Evolutionary conservation across 306 rosid species (phyloP).

Genomic region (Sicyos edulis): DNA sequence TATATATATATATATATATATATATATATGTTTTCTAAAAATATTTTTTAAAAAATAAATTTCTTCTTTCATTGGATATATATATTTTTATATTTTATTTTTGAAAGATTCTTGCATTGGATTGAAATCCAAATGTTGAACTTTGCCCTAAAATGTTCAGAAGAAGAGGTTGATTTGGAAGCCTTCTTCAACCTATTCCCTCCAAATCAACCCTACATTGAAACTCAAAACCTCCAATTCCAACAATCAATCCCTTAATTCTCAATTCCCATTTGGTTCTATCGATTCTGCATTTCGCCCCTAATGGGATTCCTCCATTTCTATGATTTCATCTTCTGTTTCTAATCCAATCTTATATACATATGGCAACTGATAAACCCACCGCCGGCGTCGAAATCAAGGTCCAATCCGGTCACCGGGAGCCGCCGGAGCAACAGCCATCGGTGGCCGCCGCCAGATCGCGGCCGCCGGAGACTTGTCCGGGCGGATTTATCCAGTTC

Average conservation of each 20-base stretch:
- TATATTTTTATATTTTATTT: too few species aligned
- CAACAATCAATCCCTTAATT: background rate
- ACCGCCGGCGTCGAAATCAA: slow-evolving; percentile 13
- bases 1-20: too few species aligned
- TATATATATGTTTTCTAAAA: too few species aligned
- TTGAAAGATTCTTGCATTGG: background rate
- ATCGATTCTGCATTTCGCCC: background rate
- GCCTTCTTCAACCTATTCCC: slow-evolving; percentile 10
- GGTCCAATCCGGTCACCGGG: slow-evolving; percentile 8
- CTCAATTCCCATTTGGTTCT: too few species aligned
- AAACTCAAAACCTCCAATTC: background rate
- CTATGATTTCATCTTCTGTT: background rate
- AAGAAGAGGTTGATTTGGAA: background rate
- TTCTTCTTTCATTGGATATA: too few species aligned
- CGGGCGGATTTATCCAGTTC: slow-evolving; percentile 4
- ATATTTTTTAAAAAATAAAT: too few species aligned
- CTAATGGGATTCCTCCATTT: slow-evolving; percentile 7
- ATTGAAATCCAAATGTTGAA: background rate
- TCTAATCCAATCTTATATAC: background rate
- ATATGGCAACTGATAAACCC: slow-evolving; percentile 13
- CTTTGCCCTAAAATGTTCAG: background rate
- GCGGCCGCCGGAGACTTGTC: background rate
- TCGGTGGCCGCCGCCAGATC: background rate
- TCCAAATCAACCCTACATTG: slow-evolving; percentile 10
- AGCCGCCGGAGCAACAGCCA: background rate